These are phyloP conservation scores for Colletotrichum kahawae DNA, from an alignment of 2,329 filamentous ascomycete genomes.

Conservation along the genomic window DNA sequence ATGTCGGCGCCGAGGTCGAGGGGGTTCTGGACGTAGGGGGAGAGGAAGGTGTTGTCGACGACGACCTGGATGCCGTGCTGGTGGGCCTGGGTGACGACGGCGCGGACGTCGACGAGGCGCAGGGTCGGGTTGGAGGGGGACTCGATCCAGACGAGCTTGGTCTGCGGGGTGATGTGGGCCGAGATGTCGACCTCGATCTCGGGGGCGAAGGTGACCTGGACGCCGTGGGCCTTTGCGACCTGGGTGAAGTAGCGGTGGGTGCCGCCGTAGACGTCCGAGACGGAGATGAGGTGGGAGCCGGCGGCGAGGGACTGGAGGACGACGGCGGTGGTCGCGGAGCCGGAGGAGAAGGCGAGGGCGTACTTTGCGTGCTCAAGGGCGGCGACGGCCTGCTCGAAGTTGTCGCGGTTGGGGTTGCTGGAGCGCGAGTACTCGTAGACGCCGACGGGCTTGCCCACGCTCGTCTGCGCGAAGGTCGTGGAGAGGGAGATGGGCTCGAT, in stretches of 20 bases:
- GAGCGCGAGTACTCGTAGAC: slow-evolving; percentile 92
- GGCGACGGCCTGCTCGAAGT: slow-evolving; percentile 91
- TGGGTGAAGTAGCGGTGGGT: slow-evolving; percentile 99
- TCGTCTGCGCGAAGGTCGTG: slow-evolving; percentile 92
- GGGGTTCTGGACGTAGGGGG: slow-evolving; percentile 95
- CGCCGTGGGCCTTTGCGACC: slow-evolving; percentile 91
- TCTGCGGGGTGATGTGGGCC: slow-evolving; percentile 84
- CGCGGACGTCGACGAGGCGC: slow-evolving; percentile 84
- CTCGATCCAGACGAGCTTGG: slow-evolving; percentile 97
- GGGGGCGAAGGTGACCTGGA: slow-evolving; percentile 92
- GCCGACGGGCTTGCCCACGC: slow-evolving; percentile 86
- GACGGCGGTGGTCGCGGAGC: slow-evolving; percentile 90
- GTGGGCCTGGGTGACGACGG: slow-evolving; percentile 83
- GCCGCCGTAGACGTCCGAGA: slow-evolving; percentile 97
- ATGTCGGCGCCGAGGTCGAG: slow-evolving; percentile 95
- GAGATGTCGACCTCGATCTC: slow-evolving; percentile 88
- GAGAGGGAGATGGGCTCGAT: slow-evolving; percentile 96
- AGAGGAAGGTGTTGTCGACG: slow-evolving; percentile 99
- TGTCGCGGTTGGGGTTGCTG: slow-evolving; percentile 91
- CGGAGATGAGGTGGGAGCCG: slow-evolving; percentile 92
- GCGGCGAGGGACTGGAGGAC: slow-evolving; percentile 91
- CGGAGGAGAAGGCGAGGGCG: slow-evolving; percentile 92
- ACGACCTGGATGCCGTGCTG: slow-evolving; percentile 90
- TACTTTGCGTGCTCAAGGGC: slow-evolving; percentile 91
- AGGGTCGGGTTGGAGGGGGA: slow-evolving; percentile 94